phyloP scores from a whole-genome alignment of 2,329 filamentous ascomycete genomes.

The Exophiala lecanii-corni region DNA sequence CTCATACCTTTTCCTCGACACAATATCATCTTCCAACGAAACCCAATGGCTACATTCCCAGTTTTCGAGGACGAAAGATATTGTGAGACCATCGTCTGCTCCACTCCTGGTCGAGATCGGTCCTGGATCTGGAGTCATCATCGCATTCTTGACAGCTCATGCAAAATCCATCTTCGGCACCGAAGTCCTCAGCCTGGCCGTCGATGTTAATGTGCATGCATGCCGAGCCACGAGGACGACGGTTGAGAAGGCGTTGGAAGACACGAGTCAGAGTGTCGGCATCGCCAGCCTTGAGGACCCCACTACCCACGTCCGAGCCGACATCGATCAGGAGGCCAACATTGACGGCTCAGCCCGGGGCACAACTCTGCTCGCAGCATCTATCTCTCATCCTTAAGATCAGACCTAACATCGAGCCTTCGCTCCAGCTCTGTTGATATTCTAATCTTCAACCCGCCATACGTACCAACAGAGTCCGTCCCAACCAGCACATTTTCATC shows the following conservation, averaged over 20 bases:
- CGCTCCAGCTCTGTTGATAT: constrained; percentile 64
- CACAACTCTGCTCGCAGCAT: constrained; percentile 15
- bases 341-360: too few relatives aligned
- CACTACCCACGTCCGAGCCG: too few relatives aligned
- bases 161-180: constrained; percentile 65
- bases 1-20: constrained; percentile 90
- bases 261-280: constrained; percentile 29
- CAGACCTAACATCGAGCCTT: constrained; percentile 64
- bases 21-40: constrained; percentile 69
- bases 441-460: constrained; percentile 93
- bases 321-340: too few relatives aligned
- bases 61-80: constrained; percentile 43
- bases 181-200: constrained; percentile 66
- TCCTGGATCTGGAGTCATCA: constrained; percentile 87
- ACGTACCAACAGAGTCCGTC: constrained; percentile 78
- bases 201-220: constrained; percentile 82
- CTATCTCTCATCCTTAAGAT: constrained; percentile 64
- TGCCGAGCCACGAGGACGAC: constrained; percentile 72
- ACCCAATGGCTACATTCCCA: constrained; percentile 61
- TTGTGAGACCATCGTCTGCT: neutral
- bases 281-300: too few relatives aligned
- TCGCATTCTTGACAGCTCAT: constrained; percentile 80
- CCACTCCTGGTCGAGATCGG: constrained; percentile 80
- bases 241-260: constrained; percentile 48
- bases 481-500: constrained; percentile 48